Base-by-base conservation (phyloP, 305 asterid species). In the Fraxinus platypoda region DNA sequence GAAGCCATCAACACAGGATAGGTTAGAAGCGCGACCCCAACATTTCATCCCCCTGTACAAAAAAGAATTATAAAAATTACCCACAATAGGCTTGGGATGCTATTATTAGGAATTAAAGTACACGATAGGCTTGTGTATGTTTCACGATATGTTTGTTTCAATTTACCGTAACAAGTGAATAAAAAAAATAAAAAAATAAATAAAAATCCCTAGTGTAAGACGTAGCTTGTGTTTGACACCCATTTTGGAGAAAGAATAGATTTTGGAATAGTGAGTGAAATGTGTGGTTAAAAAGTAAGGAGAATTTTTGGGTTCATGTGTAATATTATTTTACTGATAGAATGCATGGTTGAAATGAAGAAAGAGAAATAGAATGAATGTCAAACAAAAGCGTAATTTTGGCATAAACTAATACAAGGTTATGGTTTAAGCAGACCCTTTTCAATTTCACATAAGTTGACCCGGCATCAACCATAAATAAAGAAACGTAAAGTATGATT, bases 1-100 rank as follows among this genome's bases (percentile, higher is more conserved):
- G 98, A 94, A 72, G 99, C 97, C 98, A 96, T 96, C 85, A 94
- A 90, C 83, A 93, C 98, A 64, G 98, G 98, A 89, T 93, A 96
- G 34, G 98, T 93, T 82, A 96, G 89, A 79, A 94, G 95, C 75
- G 90, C 95, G 82, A 93, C 99, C 74, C 97, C 98, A 85, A 94
- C 99, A 89, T 93, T 96, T 78, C 93, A 97, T 8, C 46, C 46
- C 13, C 0, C 46, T 8, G 13, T 38, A 38, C 46, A 38, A 38
- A 38, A 8, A 38, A 8, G 46, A 2, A 8, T 38, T 38, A 38
- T 35, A 35, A 46, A 46, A 46, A 46, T 13, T 46, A 46, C 57
- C 19, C 74, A 26, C 19, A 68, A 68, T 68, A 11, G 38, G 74
- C 8, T 26, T 68, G 74, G 19, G 37, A 68, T 26, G 38, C 35